Base-by-base conservation (phyloP, 345 rosid genomes). In the Ceriops tagal region DNA sequence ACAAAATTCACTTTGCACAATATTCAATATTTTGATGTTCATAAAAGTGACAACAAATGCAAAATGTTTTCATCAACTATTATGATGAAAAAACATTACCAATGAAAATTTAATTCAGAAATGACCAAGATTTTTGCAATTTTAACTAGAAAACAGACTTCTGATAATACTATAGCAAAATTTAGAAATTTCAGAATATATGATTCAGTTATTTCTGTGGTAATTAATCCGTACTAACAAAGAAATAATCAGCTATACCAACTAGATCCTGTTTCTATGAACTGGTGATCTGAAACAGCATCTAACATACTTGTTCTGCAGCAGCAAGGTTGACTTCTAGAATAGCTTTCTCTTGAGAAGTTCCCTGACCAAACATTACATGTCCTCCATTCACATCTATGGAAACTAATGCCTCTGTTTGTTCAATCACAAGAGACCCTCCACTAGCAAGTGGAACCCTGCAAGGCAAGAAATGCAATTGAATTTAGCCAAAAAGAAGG, bases 371-470 rank as follows among this genome's bases (percentile, higher is more conserved):
- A 78, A 91, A 78, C 97, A 93, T 89, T 65, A 90, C 92, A 80
- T 91, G 98, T 67, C 98, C 98, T 8, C 98, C 97, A 76, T 93
- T 93, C 69, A 93, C 98, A 81, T 93, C 98, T 82, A 93, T 85
- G 46, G 98, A 89, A 75, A 93, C 98, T 67, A 93, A 85, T 49
- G 98, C 98, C 86, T 93, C 98, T 0, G 98, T 93, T 81, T 91
- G 97, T 83, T 93, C 98, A 80, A 93, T 93, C 78, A 93, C 95
- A 79, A 93, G 72, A 73, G 97, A 91, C 71, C 97, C 98, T 74
- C 98, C 98, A 71, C 80, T 88, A 34, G 87, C 85, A 64, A 93
- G 91, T 66, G 87, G 82, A 76, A 93, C 97, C 86, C 98, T 93
- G 83, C 56, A 73, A 75, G 55, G 51, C n/a, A 69, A 68, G 52